Percentiles rank a stretch among this genome's conserved stretches.
These are phyloP conservation scores for Globisporangium spinosum DNA, from an alignment of 352 stramenopile genomes.

Conservation along the genomic window DNA sequence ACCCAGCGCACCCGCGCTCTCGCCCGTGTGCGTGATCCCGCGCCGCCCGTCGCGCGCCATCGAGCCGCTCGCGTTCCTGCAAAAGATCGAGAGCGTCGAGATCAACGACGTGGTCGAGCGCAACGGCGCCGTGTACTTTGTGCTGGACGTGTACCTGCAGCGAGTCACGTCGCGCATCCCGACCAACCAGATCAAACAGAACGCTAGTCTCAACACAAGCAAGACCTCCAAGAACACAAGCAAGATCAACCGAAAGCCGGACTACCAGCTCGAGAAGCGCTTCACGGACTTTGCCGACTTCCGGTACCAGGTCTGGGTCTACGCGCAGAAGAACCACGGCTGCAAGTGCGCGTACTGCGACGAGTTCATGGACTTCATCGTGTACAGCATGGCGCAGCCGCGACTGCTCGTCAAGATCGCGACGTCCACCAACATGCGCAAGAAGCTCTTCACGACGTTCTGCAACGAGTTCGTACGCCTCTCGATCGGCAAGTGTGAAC, in stretches of 20 bases:
- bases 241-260: constrained; percentile 26
- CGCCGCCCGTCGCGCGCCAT: constrained; percentile 13
- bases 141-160: constrained; percentile 55
- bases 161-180: constrained; percentile 55
- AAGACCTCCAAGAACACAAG: constrained; percentile 13
- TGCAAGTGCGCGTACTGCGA: constrained; percentile 38
- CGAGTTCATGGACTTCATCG: constrained; percentile 40
- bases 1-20: background rate
- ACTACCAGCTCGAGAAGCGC: constrained; percentile 36
- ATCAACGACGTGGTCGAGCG: constrained; percentile 21
- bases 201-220: constrained; percentile 2
- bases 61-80: constrained; percentile 19
- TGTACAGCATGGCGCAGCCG: constrained; percentile 32
- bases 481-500: constrained; percentile 14
- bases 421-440: constrained; percentile 8
- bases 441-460: constrained; percentile 19
- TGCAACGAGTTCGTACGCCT: constrained; percentile 20
- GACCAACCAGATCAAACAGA: constrained; percentile 33
- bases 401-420: constrained; percentile 12
- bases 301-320: constrained; percentile 34
- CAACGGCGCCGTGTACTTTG: constrained; percentile 27
- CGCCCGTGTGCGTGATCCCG: constrained; percentile 14
- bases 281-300: constrained; percentile 36
- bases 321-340: constrained; percentile 24
- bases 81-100: constrained; percentile 32